Evolutionary conservation across 805 yeast species (phyloP).

Genomic region (Metschnikowia gelsemii): DNA sequence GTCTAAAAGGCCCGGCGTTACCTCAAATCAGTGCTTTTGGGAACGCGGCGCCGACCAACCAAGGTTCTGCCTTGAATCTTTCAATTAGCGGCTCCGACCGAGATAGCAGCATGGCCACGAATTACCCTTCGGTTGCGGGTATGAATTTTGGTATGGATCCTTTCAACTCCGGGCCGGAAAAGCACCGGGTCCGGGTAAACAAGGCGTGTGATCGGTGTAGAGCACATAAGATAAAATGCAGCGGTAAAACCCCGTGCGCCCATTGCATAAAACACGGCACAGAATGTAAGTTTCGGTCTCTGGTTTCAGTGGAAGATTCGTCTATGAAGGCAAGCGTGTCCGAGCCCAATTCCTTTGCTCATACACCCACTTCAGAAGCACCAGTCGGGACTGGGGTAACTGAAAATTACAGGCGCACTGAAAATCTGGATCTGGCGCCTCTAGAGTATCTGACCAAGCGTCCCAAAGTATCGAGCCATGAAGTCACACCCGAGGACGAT

Average conservation of each 20-base stretch:
- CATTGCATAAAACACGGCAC: conserved; percentile 42
- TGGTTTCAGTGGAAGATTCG: conserved; percentile 2
- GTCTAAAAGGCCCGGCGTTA: not conserved
- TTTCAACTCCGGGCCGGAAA: not conserved
- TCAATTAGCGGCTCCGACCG: too few species aligned
- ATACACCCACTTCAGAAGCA: not conserved
- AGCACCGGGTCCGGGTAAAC: conserved; percentile 40
- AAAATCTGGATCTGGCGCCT: not conserved
- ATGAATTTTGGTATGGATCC: not conserved
- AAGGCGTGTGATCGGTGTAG: conserved; percentile 60
- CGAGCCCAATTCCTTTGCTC: not conserved
- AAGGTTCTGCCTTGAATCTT: not conserved
- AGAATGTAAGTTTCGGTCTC: conserved; percentile 30
- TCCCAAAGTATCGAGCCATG: not conserved
- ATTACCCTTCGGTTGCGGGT: too few species aligned
- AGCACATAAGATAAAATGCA: conserved; percentile 55
- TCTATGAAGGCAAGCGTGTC: conserved; percentile 1
- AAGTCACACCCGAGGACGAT: not conserved
- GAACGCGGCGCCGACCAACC: not conserved
- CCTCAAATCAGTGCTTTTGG: not conserved
- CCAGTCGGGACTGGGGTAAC: not conserved
- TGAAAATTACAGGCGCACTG: not conserved
- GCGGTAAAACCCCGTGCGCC: conserved; percentile 51
- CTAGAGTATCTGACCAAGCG: not conserved
- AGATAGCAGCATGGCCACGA: too few species aligned